Conservation (phyloP, 768 basidiomycete genomes). For the Lanmaoa pseudosensibilis region DNA sequence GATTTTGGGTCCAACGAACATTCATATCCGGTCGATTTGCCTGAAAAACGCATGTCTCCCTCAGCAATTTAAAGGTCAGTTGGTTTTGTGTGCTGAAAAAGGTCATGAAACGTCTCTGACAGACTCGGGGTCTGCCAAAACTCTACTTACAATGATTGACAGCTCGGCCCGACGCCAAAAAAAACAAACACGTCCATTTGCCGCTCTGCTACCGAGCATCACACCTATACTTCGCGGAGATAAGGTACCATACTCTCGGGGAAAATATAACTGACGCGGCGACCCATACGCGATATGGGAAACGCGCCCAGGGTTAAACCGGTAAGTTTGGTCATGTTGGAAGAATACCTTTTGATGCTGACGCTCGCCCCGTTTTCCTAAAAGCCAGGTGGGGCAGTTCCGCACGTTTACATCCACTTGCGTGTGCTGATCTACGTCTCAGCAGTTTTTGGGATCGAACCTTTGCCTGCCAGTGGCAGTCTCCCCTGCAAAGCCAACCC, state of each 20-base stretch:
- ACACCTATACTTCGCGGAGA: slow-evolving; percentile 25
- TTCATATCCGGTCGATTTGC: not conserved
- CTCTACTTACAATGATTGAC: too few species aligned
- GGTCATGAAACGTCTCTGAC: not conserved
- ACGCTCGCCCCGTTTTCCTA: not conserved
- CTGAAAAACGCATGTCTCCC: not conserved
- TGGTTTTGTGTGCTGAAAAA: not conserved
- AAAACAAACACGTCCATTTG: not conserved
- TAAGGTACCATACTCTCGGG: slow-evolving; percentile 7
- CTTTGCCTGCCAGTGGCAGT: not conserved
- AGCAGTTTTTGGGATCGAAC: slow-evolving; percentile 5
- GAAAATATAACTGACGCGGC: slow-evolving; percentile 1
- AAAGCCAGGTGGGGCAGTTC: slow-evolving; percentile 10
- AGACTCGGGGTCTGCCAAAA: not conserved
- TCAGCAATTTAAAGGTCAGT: not conserved
- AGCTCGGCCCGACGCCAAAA: not conserved
- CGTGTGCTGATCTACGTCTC: slow-evolving; percentile 8
- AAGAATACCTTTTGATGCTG: slow-evolving; percentile 1
- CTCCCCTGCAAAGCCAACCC: not conserved
- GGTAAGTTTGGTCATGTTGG: not conserved
- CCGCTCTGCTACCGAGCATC: slow-evolving; percentile 4
- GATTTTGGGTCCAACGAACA: not conserved
- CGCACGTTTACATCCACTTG: not conserved
- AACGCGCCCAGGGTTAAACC: not conserved
- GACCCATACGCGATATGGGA: slow-evolving; percentile 11